Base-by-base conservation (phyloP, 2,329 filamentous ascomycete species). In the Trichoderma breve region DNA sequence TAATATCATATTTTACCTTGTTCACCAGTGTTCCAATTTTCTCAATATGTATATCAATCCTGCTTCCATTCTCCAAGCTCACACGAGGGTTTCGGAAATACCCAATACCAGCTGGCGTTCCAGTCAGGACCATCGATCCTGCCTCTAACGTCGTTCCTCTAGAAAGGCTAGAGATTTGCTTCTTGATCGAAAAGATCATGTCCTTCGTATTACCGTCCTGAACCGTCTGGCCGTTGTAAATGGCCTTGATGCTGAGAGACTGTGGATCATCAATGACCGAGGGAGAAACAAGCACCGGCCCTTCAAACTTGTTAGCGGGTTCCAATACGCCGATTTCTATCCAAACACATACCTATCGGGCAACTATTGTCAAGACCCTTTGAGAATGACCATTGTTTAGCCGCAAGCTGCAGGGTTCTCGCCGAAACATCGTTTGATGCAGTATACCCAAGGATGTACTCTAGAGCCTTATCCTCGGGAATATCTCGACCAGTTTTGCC, bases 401-500 rank as follows among this genome's bases (percentile, higher is more conserved):
- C 39, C 60, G 87, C 85, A 14, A 70, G 62, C 69, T 72, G 70
- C 61, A 74, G 79, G 71, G 86, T 84, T 3, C 86, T 79, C 0
- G 85, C 84, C 2, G 85, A 85, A 21, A 87, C 76, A 73, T 88
- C 86, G 76, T 90, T 89, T 39, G 84, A 85, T 28, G 84, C 84
- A 0, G 87, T 87, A 73, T 89, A 90, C 34, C 87, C 88, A 1
- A 89, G 83, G 2, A 90, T 81, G 74, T 88, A 86, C 28, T 84
- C 81, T 5, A 84, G 74, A 5, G 86, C 85, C 32, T 87, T 82
- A 1, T 80, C 80, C 64, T 85, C 84, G 4, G 80, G 74, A 3
- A 87, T 82, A 67, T 87, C 83, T 74, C 86, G 86, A 67, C 81
- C 83, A 36, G 83, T 80, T 47, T 82, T 81, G 11, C 84, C 83